These are phyloP conservation scores for Vanderwaltozyma verrucispora DNA, from an alignment of 805 yeast species.

Conservation along the genomic window DNA sequence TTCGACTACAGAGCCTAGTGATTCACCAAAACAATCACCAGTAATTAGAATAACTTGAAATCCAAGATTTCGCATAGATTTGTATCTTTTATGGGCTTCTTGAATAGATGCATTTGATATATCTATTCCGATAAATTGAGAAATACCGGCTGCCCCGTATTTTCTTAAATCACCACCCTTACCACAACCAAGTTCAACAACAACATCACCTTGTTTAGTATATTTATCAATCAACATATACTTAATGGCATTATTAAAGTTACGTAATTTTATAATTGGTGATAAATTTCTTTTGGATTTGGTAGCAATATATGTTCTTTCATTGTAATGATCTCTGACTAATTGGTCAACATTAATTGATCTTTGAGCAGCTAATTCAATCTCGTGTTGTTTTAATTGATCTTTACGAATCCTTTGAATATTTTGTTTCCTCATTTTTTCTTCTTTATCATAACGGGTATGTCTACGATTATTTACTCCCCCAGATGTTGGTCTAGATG, in stretches of 20 bases:
- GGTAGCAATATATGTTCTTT: constrained; percentile 62
- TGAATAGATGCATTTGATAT: constrained; percentile 79
- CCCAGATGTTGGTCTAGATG: too few relatives aligned
- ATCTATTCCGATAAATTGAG: constrained; percentile 83
- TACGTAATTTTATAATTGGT: constrained; percentile 75
- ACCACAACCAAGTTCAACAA: constrained; percentile 89
- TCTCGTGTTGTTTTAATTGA: constrained; percentile 27
- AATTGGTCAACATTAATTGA: constrained; percentile 46
- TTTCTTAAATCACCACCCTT: constrained; percentile 96
- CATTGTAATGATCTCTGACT: constrained; percentile 79
- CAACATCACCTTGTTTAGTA: constrained; percentile 44
- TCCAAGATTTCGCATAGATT: constrained; percentile 43
- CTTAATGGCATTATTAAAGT: constrained; percentile 87
- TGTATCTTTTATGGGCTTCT: constrained; percentile 73
- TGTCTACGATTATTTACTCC: too few relatives aligned
- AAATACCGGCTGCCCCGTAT: constrained; percentile 65
- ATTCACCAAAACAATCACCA: constrained; percentile 78
- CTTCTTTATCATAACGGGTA: constrained; percentile 24
- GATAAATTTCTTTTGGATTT: constrained; percentile 56
- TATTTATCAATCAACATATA: constrained; percentile 70
- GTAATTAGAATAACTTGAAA: constrained; percentile 80
- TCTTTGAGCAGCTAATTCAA: constrained; percentile 28
- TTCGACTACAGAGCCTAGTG: constrained; percentile 55
- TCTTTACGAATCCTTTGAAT: constrained; percentile 26
- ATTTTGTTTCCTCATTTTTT: constrained; percentile 25